Evolutionary conservation across 495 filamentous ascomycete species (phyloP).

Genomic region (Penicillium crystallinum): DNA sequence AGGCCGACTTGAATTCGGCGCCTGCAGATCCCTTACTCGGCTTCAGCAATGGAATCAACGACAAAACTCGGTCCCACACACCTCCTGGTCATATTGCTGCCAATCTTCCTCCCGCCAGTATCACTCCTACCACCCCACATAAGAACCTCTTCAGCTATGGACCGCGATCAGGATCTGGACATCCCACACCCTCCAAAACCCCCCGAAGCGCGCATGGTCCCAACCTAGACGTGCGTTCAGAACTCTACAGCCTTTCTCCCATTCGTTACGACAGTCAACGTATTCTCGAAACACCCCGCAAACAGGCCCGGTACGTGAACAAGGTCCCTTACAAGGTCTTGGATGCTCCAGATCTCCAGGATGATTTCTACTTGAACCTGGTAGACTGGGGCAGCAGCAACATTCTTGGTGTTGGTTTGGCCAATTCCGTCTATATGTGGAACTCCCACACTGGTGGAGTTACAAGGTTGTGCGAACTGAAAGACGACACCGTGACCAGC

Average conservation of each 20-base stretch:
- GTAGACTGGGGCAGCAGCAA: conserved; percentile 98
- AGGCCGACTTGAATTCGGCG: conserved; percentile 61
- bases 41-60: conserved; percentile 54
- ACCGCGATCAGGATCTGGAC: conserved; percentile 65
- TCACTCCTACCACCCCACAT: conserved; percentile 90
- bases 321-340: conserved; percentile 98
- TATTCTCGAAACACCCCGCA: conserved; percentile 83
- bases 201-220: conserved; percentile 79
- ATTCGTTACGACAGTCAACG: conserved; percentile 85
- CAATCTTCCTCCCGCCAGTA: conserved; percentile 57
- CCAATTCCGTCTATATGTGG: conserved; percentile 98
- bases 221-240: conserved; percentile 80
- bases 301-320: conserved; percentile 80
- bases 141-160: conserved; percentile 96
- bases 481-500: conserved; percentile 90
- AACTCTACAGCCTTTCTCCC: conserved; percentile 90
- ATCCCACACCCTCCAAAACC: conserved; percentile 82
- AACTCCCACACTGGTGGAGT: conserved; percentile 82
- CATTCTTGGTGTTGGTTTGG: conserved; percentile 85
- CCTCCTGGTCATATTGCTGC: conserved; percentile 64
- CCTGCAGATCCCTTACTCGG: conserved; percentile 59
- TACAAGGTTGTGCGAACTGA: conserved; percentile 86
- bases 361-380: conserved; percentile 96
- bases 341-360: conserved; percentile 90
- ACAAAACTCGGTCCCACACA: conserved; percentile 72